Base-by-base conservation (phyloP, 768 basidiomycete species). In the Russula vinacea region DNA sequence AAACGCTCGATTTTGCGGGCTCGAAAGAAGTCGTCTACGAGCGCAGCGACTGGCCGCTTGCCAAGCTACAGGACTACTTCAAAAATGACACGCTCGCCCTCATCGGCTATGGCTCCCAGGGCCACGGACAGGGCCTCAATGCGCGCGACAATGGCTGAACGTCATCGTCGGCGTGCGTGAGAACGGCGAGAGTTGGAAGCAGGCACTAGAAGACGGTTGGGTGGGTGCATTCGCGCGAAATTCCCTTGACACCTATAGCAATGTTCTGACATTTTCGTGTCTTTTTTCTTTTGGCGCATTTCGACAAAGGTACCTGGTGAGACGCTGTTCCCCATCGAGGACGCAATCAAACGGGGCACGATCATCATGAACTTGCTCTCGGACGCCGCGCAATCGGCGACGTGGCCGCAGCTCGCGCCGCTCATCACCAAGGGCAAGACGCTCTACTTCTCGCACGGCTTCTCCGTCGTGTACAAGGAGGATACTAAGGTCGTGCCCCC, bases 331-430 rank as follows among this genome's bases (percentile, higher is more conserved):
- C 83, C 95, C 71, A 98, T 99, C 71, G 92, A 98, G 71, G 95
- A 98, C 77, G 97, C 97, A 67, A 98, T 98, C 76, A 82, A 88
- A 70, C 85, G 83, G 68, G 97, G 97, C 50, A 97, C 96, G 24
- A 95, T 98, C 83, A 91, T 99, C 85, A 99, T 99, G 97, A 98
- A 99, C 84, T 83, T 99, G 59, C 87, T 99, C 70, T 98, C 96
- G 51, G 97, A 99, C 72, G 97, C 97, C 55, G 97, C 96, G n/a
- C 97, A 99, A 80, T 94, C 92, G 16, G 85, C 90, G 76, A 98
- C 95, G 35, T 99, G 97, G 97, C 81, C 89, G 44, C 79, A 83
- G 58, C 70, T 99, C 71, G 88, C 86, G 50, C 96, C 97, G 60
- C 86, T 98, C 73, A 95, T 98, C 81, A 98, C 94, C 77, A 93